Evolutionary conservation across 1,284 basidiomycete species (phyloP).

Genomic region (Porogramme epimiltina): DNA sequence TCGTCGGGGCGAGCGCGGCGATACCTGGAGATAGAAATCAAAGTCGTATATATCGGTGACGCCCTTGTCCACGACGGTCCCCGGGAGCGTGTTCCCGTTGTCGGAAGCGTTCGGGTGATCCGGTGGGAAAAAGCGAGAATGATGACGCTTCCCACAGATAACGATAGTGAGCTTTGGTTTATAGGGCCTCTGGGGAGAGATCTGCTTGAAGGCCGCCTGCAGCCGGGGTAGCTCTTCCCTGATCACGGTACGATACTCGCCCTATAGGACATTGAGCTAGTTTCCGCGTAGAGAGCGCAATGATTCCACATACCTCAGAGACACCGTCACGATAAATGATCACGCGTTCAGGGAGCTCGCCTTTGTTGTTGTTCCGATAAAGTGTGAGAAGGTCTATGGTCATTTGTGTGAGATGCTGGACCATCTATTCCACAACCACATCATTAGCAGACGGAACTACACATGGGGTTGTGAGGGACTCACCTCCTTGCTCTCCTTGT

Average conservation of each 20-base stretch:
- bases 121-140: conserved; percentile 68
- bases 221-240: conserved; percentile 60
- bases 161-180: conserved; percentile 68
- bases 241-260: conserved; percentile 66
- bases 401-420: conserved; percentile 65
- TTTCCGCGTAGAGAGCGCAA: neutral
- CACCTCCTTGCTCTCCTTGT: conserved; percentile 56
- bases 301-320: conserved; percentile 61
- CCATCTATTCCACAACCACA: conserved; percentile 50
- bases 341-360: conserved; percentile 57
- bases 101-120: conserved; percentile 46
- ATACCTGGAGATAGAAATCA: conserved; percentile 77
- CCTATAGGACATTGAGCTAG: conserved; percentile 38
- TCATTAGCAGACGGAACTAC: neutral
- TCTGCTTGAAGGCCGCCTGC: conserved; percentile 54
- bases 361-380: conserved; percentile 53
- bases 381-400: conserved; percentile 65
- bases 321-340: conserved; percentile 77
- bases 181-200: conserved; percentile 51
- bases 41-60: conserved; percentile 71
- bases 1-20: too few species aligned
- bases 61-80: conserved; percentile 76
- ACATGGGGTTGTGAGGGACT: conserved; percentile 6
- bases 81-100: conserved; percentile 74
- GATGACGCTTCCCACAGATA: conserved; percentile 80